These are phyloP conservation scores for Escovopsis weberi DNA, from an alignment of 2,329 filamentous ascomycete species.

Conservation along the genomic window DNA sequence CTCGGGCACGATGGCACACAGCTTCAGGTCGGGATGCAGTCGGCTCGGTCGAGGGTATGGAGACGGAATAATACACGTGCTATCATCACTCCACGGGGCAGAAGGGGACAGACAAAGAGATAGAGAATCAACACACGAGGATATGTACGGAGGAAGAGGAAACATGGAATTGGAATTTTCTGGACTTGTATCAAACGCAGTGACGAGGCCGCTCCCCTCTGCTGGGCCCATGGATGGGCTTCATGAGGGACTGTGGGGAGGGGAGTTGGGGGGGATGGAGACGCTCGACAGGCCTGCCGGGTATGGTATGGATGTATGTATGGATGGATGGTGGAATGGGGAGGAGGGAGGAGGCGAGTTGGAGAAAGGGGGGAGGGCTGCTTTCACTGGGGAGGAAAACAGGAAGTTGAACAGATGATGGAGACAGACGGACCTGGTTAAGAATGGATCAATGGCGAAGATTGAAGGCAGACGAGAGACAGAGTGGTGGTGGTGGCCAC, in stretches of 20 bases:
- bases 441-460: constrained; percentile 9
- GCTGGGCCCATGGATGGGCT: constrained; percentile 12
- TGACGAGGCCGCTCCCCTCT: constrained; percentile 12
- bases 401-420: not conserved
- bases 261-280: constrained; percentile 6
- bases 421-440: constrained; percentile 16
- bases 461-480: constrained; percentile 9
- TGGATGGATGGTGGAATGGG: constrained; percentile 4
- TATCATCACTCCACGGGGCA: constrained; percentile 10
- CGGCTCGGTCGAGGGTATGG: not conserved
- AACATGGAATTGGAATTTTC: constrained; percentile 1
- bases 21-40: constrained; percentile 5
- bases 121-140: constrained; percentile 3
- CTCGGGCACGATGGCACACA: constrained; percentile 1
- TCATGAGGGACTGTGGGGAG: constrained; percentile 14
- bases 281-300: constrained; percentile 1
- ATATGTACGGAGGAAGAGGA: not conserved
- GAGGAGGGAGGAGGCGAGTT: constrained; percentile 10
- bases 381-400: constrained; percentile 3
- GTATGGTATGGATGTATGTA: constrained; percentile 2
- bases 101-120: constrained; percentile 2
- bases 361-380: constrained; percentile 6
- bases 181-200: constrained; percentile 6
- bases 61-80: constrained; percentile 3
- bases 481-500: constrained; percentile 9